Evolutionary conservation across 345 rosid species (phyloP).

Genomic region (Brassica nigra): DNA sequence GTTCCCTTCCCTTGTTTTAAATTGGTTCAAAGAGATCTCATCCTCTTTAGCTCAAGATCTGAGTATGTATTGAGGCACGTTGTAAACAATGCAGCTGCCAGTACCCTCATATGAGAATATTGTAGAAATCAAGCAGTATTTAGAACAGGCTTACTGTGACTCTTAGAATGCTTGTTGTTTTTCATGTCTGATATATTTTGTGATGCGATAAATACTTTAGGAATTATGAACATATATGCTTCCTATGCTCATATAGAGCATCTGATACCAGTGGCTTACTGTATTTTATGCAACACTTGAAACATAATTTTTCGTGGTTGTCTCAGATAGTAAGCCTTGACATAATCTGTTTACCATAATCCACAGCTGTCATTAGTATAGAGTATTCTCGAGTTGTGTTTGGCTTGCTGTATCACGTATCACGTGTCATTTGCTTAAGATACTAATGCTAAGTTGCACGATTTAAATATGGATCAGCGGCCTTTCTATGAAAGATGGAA

Average conservation of each 20-base stretch:
- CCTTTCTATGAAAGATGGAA: slow-evolving; percentile 97
- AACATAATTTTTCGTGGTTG: not conserved
- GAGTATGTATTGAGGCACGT: slow-evolving; percentile 21
- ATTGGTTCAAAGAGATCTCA: not conserved
- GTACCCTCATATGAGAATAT: slow-evolving; percentile 7
- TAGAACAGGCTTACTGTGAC: not conserved
- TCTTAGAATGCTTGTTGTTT: slow-evolving; percentile 7
- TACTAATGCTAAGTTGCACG: slow-evolving; percentile 31
- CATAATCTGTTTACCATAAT: slow-evolving; percentile 1
- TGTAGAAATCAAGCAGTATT: slow-evolving; percentile 1
- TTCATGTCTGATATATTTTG: slow-evolving; percentile 2
- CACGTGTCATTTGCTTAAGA: slow-evolving; percentile 8
- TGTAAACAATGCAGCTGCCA: slow-evolving; percentile 4
- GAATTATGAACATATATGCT: not conserved
- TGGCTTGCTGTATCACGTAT: slow-evolving; percentile 24
- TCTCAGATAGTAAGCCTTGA: not conserved
- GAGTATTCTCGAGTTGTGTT: not conserved
- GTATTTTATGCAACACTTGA: not conserved
- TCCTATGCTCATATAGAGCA: not conserved
- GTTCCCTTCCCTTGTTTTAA: not conserved
- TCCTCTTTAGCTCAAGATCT: slow-evolving; percentile 6
- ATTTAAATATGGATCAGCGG: slow-evolving; percentile 57
- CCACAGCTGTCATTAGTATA: slow-evolving; percentile 7
- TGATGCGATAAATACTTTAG: not conserved
- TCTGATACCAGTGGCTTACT: not conserved